Evolutionary conservation across 139 green algal genomes (phyloP).

Genomic region (Picochlorum sp.): DNA sequence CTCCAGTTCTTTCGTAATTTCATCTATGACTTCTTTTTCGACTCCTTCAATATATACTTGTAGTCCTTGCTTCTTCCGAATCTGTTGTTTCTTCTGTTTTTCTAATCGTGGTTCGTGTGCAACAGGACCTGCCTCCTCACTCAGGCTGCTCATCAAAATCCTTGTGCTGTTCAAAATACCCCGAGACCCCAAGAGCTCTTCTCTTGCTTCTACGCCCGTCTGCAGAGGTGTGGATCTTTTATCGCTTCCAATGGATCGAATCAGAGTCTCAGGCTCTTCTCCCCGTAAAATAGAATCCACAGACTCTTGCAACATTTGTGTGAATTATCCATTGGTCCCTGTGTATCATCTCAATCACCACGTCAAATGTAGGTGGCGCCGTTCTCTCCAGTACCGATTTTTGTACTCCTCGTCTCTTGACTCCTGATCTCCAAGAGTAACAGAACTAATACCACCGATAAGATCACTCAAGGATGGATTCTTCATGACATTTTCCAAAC

Average conservation of each 20-base stretch:
- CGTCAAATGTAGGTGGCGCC: constrained; percentile 13
- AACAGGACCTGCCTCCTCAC: background rate
- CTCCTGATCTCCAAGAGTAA: constrained; percentile 64
- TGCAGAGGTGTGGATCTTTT: background rate
- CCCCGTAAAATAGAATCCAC: constrained; percentile 5
- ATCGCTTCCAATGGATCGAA: background rate
- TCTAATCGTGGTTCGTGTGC: background rate
- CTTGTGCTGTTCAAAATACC: too few species aligned
- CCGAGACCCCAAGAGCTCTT: too few species aligned
- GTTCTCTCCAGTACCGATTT: constrained; percentile 9
- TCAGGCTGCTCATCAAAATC: too few species aligned
- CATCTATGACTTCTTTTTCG: background rate
- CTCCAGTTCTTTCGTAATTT: background rate
- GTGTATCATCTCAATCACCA: constrained; percentile 9
- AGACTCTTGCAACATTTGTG: constrained; percentile 6
- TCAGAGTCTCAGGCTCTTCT: background rate
- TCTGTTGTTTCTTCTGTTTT: background rate
- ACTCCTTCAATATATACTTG: background rate
- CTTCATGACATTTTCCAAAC: constrained; percentile 59
- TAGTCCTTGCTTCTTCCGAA: background rate
- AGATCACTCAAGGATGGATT: constrained; percentile 77
- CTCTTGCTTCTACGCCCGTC: background rate
- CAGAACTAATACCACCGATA: constrained; percentile 42
- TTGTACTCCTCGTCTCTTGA: constrained; percentile 19
- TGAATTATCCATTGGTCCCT: constrained; percentile 10